phyloP scores from a whole-genome alignment of 2,329 filamentous ascomycete species.

The Ceratocystiopsis sp. region DNA sequence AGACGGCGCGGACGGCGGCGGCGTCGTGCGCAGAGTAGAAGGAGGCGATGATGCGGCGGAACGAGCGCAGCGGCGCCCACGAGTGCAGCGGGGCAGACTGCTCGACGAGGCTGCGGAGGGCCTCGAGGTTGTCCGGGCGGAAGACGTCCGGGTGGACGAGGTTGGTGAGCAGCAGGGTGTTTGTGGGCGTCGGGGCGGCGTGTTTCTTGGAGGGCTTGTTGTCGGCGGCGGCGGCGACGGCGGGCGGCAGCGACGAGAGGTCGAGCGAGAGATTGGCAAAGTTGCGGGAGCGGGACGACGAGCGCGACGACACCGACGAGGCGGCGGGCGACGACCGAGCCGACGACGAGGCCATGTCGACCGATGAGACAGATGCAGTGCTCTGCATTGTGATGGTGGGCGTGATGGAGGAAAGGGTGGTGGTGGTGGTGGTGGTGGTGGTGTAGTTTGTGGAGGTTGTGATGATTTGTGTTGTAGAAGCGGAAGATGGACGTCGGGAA shows the following conservation, averaged over 20 bases:
- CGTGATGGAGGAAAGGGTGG: no score
- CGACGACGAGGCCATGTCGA: not conserved
- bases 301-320: constrained; percentile 26
- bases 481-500: no score
- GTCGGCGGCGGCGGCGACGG: not conserved
- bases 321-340: constrained; percentile 5
- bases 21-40: constrained; percentile 57
- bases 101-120: constrained; percentile 54
- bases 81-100: constrained; percentile 55
- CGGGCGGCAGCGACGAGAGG: no score
- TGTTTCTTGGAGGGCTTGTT: not conserved
- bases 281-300: constrained; percentile 17
- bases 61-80: constrained; percentile 67
- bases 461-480: no score
- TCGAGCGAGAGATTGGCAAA: constrained; percentile 48
- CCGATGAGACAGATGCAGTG: not conserved
- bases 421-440: no score
- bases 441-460: no score
- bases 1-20: constrained; percentile 50
- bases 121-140: constrained; percentile 53
- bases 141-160: constrained; percentile 59
- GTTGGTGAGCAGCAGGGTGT: constrained; percentile 75
- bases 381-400: not conserved
- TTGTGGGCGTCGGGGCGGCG: constrained; percentile 44
- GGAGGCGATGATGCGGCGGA: constrained; percentile 65